Evolutionary conservation across 176 grass and related monocot genomes (phyloP), one percentile per base, ranked within the genome.

Genomic region (Cymbopogon citratus): DNA sequence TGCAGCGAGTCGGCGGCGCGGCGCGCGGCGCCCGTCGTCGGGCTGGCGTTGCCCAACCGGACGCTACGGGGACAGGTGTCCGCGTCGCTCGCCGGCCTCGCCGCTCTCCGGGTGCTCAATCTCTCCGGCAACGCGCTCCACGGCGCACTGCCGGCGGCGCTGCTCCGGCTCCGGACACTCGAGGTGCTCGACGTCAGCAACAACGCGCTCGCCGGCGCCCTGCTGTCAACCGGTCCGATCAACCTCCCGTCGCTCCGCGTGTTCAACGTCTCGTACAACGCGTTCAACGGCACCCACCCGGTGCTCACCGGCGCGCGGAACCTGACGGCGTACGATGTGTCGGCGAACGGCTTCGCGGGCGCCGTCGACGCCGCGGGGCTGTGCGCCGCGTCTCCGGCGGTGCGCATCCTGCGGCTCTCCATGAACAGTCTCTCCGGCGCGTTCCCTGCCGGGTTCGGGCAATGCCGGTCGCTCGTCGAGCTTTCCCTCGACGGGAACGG

Each of bases 241-340:
- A 31, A 80, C 9, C 90, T 89, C 23, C 87, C 90, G 38, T 49
- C 80, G 18, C 5, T 35, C 0, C 84, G 71, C 28, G 76, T 84
- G 63, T 73, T 94, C 73, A 91, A 89, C 71, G 38, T 91, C 12
- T 94, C 92, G 3, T 65, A 75, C 66, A 94, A 94, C 79, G 41
- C 69, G 61, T 87, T 91, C 38, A 68, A 59, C 34, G 87, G 81
- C 7, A 66, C 45, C 77, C 80, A 71, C 26, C 92, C 92, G 14
- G 56, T 79, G 72, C 84, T 91, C 27, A 0, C 61, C 15, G 41
- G 76, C 21, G 64, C 83, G 12, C 26, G 16, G 23, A 66, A 70
- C 39, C 84, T 94, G 15, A 71, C 43, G 2, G 39, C 0, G 40
- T 87, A 85, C 74, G 89, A 94, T 65, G 80, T 46, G 40, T 85